phyloP scores from a whole-genome alignment of 768 basidiomycete species.

The Agaricus subrufescens region DNA sequence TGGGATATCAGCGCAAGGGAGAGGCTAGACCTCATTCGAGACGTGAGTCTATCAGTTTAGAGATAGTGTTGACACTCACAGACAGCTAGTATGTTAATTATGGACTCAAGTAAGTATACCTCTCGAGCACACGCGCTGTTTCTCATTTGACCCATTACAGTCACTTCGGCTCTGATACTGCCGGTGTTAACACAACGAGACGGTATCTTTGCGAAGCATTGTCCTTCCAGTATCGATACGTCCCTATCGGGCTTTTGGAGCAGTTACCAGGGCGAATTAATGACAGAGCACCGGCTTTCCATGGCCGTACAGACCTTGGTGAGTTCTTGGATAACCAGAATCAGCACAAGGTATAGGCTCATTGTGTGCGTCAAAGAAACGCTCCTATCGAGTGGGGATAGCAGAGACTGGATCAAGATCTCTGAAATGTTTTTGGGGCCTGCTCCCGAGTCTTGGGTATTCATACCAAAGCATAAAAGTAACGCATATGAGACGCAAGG shows the following conservation, averaged over 20 bases:
- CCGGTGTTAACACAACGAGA: constrained; percentile 86
- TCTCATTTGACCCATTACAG: constrained; percentile 26
- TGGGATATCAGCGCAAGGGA: constrained; percentile 92
- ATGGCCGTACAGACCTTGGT: constrained; percentile 87
- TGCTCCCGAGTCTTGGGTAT: constrained; percentile 76
- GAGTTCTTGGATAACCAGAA: constrained; percentile 18
- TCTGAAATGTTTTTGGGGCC: constrained; percentile 95
- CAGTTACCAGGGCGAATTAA: constrained; percentile 76
- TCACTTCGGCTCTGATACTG: constrained; percentile 83
- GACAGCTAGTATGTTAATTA: constrained; percentile 74
- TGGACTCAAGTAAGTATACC: constrained; percentile 58
- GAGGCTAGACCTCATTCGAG: constrained; percentile 71
- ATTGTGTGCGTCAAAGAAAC: constrained; percentile 52
- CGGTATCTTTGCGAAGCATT: constrained; percentile 94
- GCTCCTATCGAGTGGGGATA: constrained; percentile 72
- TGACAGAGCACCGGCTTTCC: constrained; percentile 85
- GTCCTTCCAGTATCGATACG: constrained; percentile 94
- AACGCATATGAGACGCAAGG: constrained; percentile 68
- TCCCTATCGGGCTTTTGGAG: constrained; percentile 92
- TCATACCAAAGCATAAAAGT: constrained; percentile 93
- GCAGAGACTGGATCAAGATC: constrained; percentile 87
- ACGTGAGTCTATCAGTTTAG: constrained; percentile 39
- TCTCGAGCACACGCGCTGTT: constrained; percentile 15
- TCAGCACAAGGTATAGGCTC: background rate
- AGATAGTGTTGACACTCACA: background rate